Base-by-base conservation (phyloP, 805 yeast genomes). In the Candida tammaniensis region DNA sequence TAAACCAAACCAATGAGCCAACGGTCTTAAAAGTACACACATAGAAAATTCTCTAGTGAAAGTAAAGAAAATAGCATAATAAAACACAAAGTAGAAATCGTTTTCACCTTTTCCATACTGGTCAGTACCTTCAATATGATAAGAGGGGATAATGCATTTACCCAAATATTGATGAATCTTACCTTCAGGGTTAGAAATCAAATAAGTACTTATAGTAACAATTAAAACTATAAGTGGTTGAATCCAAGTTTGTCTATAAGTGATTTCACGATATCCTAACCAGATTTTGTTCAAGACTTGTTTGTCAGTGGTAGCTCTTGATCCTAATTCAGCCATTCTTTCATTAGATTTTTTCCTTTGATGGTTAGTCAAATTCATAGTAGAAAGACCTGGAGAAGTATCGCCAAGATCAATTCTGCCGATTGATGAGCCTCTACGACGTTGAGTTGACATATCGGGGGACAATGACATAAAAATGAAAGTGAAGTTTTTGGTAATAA, bases 31-130 rank as follows among this genome's bases (percentile, higher is more conserved):
- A 1, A 87, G 50, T 21, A 76, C 68, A 56, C 88, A 89, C 98
- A 93, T 88, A 45, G 78, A 53, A 54, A 93, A 91, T 60, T 93
- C 98, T 51, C 99, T 78, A 45, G 78, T 68, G 55, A 91, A 93
- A 0, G 96, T 84, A 74, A 93, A 89, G 49, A 88, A 80, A 24
- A 93, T 59, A 73, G 91, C 84, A 63, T 86, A 80, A 56, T 77
- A 87, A 13, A 70, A 69, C 11, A 91, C 86, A 64, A 88, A 93
- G 15, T 71, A 71, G 45, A 88, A 74, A 61, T 93, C 99, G 50
- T 80, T 78, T 29, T 55, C 65, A 37, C 99, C 99, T 61, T 93
- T 93, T 17, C 86, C 97, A 56, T 89, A 93, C 35, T 75, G 77
- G 34, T 78, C 74, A 1, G 85, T 70, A 17, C 74, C 79, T 15